Percentiles rank a stretch among this genome's conserved stretches.
Evolutionary conservation across 2,329 filamentous ascomycete species (phyloP).

Genomic region (Elsinoe batatas): DNA sequence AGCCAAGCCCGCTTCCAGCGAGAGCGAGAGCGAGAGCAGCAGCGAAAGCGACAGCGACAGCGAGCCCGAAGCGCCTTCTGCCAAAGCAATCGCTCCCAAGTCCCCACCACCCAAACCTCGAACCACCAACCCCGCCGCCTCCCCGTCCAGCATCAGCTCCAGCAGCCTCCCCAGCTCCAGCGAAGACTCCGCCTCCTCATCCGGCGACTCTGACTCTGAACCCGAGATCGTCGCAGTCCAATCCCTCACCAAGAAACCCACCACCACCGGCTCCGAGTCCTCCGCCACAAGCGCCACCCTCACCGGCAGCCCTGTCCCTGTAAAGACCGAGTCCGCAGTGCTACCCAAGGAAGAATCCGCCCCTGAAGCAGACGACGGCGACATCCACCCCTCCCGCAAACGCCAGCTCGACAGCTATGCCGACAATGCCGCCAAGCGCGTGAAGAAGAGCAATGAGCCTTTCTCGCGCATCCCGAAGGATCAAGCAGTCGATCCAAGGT

Average conservation of each 20-base stretch:
- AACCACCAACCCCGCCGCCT: conserved; percentile 9
- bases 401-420: conserved; percentile 26
- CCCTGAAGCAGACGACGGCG: conserved; percentile 22
- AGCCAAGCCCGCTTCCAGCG: conserved; percentile 18
- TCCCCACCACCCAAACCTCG: background rate
- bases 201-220: background rate
- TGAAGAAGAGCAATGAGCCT: conserved; percentile 52
- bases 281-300: conserved; percentile 28
- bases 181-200: conserved; percentile 12
- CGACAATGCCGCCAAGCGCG: conserved; percentile 22
- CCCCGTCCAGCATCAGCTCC: conserved; percentile 17
- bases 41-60: background rate
- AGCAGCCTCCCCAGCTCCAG: conserved; percentile 21
- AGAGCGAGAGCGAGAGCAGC: background rate
- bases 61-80: background rate
- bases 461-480: conserved; percentile 70
- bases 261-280: conserved; percentile 40
- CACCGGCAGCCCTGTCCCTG: conserved; percentile 14
- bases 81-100: background rate
- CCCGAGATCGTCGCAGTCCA: background rate
- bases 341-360: conserved; percentile 17
- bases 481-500: conserved; percentile 56
- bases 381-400: conserved; percentile 36
- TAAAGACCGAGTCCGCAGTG: conserved; percentile 17
- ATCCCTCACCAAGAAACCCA: background rate